Evolutionary conservation across 352 stramenopile species (phyloP), one percentile per base, ranked within the genome.

Genomic region (Phytophthora vignae): DNA sequence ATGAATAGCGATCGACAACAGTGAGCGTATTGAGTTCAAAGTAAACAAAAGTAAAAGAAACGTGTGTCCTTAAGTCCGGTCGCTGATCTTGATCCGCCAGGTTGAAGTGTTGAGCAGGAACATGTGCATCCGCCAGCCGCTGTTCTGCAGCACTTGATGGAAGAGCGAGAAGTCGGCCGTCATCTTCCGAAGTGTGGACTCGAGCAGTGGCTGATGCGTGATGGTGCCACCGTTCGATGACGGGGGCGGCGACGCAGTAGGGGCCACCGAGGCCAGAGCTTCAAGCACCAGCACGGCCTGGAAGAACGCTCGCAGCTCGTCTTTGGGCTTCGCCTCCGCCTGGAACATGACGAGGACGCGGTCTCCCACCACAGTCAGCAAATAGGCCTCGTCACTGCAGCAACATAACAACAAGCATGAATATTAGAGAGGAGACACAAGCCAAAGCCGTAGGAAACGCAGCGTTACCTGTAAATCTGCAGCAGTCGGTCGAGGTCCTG

Each of bases 281-380:
- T 92, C 58, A 0, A 92, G 70, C 15, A 92, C 67, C 22, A 91
- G 63, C 2, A 92, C 73, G 12, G 82, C 87, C 60, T 94, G 85
- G 68, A 88, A 93, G 57, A 87, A 94, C 2, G 83, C 87, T 4
- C 85, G 85, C n/a, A 94, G 62, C 62, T 94, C 85, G 60, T 93
- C 87, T 48, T 73, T 76, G 1, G 85, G 77, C 40, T 82, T 81
- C 15, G 78, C 78, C 25, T 85, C 82, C 0, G 65, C 76, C 53
- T 78, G 72, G 33, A 90, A 90, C n/a, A 92, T 78, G 40, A 93
- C 86, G 36, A 81, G 71, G 14, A 90, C 77, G 10, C 33, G 61
- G 44, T 72, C 57, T 7, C 55, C 66, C 21, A 70, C 65, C 3
- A 89, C 61, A 1, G 71, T 85, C 25, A 93, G 63, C 21, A 93